Base-by-base conservation (phyloP, 352 stramenopile species). In the Paralagenidium karlingii region DNA sequence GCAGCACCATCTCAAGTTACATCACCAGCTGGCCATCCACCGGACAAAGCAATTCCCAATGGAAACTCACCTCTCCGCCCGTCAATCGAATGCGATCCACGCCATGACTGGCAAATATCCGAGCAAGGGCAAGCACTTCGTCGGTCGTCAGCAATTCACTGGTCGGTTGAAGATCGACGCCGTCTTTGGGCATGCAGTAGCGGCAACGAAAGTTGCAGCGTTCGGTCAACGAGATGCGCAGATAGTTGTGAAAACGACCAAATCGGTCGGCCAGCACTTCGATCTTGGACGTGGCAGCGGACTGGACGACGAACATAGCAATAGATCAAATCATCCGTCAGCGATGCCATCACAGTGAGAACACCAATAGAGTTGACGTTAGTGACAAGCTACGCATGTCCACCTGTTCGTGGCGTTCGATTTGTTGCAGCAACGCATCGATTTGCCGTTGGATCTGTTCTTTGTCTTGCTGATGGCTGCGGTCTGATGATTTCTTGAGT, bases 151-250 rank as follows among this genome's bases (percentile, higher is more conserved):
- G 59, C 33, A 96, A 50, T 16, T 87, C 59, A 18, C 64, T 59
- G 6, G 51, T 21, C 2, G 85, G 73, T 47, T 94, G 83, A 24
- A 98, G 51, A 1, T 68, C 50, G 7, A 98, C 86, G 21, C 93
- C 93, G 13, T 98, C 80, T 40, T 82, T 76, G 0, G 94, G 94
- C 94, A 98, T 98, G 51, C 94, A 98, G 58, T 98, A 98, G 10
- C 74, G 67, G 62, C 94, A 98, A 24, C 92, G 63, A 33, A 98
- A 66, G 63, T 98, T 98, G 60, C 94, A 98, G 21, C 88, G 78
- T 62, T 98, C 92, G 1, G 88, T 94, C 24, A 98, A 55, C 24
- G 89, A 98, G 41, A 98, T 96, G 33, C 94, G 77, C 31, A 98
- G 53, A 62, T 98, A 98, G 38, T 74, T 94, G 60, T 98, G 94